These are phyloP conservation scores for Jatropha podagrica DNA, from an alignment of 441 rosid genomes.

Conservation along the genomic window DNA sequence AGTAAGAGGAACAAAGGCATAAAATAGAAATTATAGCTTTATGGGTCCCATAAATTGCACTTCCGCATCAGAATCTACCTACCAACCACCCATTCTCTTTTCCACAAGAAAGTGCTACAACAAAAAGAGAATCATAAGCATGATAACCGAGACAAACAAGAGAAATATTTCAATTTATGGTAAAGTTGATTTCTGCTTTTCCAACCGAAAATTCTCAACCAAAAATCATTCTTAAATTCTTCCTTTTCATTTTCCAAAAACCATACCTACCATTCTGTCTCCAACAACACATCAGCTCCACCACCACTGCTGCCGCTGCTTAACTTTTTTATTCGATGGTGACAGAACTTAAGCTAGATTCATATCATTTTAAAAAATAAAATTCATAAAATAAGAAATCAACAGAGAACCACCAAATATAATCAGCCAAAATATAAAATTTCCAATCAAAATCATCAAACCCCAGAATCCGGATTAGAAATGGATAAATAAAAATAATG, in stretches of 20 bases:
- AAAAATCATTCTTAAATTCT: not conserved
- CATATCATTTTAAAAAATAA: not conserved
- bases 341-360: not conserved
- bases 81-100: slow-evolving; percentile 1
- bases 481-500: not conserved
- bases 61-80: slow-evolving; percentile 18
- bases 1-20: not conserved
- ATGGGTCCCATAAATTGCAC: slow-evolving; percentile 23
- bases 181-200: slow-evolving; percentile 15
- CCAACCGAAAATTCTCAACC: slow-evolving; percentile 4
- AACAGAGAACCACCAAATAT: not conserved
- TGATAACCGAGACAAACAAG: slow-evolving; percentile 19
- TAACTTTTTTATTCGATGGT: not conserved
- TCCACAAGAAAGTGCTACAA: not conserved
- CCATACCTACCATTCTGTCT: not conserved
- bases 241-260: not conserved
- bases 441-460: not conserved
- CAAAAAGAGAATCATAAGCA: slow-evolving; percentile 13
- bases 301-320: too few species aligned
- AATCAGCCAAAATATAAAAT: not conserved
- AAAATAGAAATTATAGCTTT: not conserved
- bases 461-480: not conserved
- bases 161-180: not conserved
- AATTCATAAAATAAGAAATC: not conserved
- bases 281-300: not conserved